These are phyloP conservation scores for Xylaria cubensis DNA, from an alignment of 495 filamentous ascomycete species.

Conservation along the genomic window DNA sequence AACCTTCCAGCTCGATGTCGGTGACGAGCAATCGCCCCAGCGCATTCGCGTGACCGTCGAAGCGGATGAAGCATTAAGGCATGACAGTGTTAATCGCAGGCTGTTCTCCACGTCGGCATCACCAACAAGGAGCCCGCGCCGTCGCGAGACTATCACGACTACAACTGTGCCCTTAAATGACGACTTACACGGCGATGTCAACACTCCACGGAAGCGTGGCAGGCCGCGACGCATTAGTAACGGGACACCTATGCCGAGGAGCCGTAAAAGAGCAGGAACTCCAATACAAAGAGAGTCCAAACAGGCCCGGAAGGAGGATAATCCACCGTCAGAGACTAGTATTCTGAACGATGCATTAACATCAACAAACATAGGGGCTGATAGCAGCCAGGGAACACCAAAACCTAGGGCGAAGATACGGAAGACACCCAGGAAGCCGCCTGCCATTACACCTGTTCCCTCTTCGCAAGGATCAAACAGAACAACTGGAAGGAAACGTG, in stretches of 20 bases:
- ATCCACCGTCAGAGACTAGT: conserved; percentile 33
- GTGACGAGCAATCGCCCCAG: conserved; percentile 54
- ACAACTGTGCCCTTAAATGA: conserved; percentile 59
- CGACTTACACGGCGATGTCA: conserved; percentile 49
- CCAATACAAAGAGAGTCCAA: conserved; percentile 39
- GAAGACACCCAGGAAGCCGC: conserved; percentile 35
- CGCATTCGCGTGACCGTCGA: conserved; percentile 61
- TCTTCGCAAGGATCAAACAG: conserved; percentile 36
- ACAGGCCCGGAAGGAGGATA: conserved; percentile 33
- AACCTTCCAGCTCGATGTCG: conserved; percentile 61
- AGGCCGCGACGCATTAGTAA: conserved; percentile 49
- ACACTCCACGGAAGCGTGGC: conserved; percentile 49
- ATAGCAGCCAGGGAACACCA: conserved; percentile 32
- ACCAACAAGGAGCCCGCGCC: conserved; percentile 39
- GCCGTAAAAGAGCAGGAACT: conserved; percentile 52
- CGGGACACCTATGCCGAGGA: conserved; percentile 45
- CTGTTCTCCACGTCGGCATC: conserved; percentile 49
- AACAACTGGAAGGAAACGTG: conserved; percentile 36
- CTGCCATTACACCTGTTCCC: conserved; percentile 28
- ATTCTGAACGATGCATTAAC: conserved; percentile 25
- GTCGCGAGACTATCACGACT: conserved; percentile 35
- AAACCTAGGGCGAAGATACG: conserved; percentile 41
- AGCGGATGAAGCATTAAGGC: conserved; percentile 46
- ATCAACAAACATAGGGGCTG: conserved; percentile 12
- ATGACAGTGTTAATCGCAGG: conserved; percentile 43